Evolutionary conservation across 2,329 filamentous ascomycete genomes (phyloP), one percentile per base, ranked within the genome.

Genomic region (Paramyrothecium roridum): DNA sequence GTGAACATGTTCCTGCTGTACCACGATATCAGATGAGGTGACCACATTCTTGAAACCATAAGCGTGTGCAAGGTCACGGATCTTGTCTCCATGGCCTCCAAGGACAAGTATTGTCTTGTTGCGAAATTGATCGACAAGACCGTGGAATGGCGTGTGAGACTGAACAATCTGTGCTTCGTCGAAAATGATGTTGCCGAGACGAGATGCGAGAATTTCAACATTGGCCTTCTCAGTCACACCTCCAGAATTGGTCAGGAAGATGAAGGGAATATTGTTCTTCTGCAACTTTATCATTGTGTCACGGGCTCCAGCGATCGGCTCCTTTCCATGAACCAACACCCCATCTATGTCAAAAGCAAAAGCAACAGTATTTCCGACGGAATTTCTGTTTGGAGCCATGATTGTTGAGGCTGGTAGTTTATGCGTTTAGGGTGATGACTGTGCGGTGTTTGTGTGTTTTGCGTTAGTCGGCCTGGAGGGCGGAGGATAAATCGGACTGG

Each of bases 231-330:
- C 88, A 54, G 82, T 82, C 61, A 83, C 84, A 47, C 88, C 88
- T 48, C 88, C 88, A 61, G 88, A 87, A 69, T 91, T 91, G 56
- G 88, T 91, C 53, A 91, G 78, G 49, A 91, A 80, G 64, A 91
- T 88, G 75, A 88, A 90, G 0, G 87, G 88, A 20, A 90, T 85
- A 3, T 74, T 70, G 53, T 83, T 76, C n/a, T 73, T 65, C 60
- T 87, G 83, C 12, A 91, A 81, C 55, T 80, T 77, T 11, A 73
- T 68, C 17, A 91, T 77, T 2, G 87, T 77, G 57, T 84, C 73
- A 8, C 77, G 76, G 6, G 88, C 87, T 47, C 81, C 80, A 2
- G 85, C 83, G 22, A 90, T 75, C 4, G 87, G 80, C 45, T 80
- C 80, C 16, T 82, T 82, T 58, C 84, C 83, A 61, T 85, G 83